Evolutionary conservation across 1,284 basidiomycete genomes (phyloP), one percentile per base, ranked within the genome.

Genomic region (Pseudozyma sp.): DNA sequence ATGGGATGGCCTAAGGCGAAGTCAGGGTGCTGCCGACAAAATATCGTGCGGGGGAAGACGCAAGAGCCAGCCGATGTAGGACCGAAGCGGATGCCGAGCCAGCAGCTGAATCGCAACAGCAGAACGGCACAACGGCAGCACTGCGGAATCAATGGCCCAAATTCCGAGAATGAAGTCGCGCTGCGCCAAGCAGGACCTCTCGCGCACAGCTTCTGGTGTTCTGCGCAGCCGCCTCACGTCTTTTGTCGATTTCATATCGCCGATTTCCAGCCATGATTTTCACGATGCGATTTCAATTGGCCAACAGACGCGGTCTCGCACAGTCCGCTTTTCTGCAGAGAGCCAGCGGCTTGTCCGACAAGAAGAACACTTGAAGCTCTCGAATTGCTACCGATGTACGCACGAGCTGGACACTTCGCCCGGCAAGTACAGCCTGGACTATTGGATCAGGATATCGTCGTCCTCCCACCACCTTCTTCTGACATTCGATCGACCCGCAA

Each of bases 31-130:
- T 42, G 13, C 7, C 7, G n/a, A 2, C 40, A 24, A 7, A 33
- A 31, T 9, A 47, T n/a, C 14, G 48, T 37, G 35, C 48, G 43
- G 43, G 43, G 43, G 9, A 44, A 44, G 43, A 44, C 43, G 43
- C 43, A 44, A 19, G 43, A 19, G 9, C 17, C 5, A 44, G 43
- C 43, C 43, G 43, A 44, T 24, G 43, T 44, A 44, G 9, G 43
- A 44, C 43, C 43, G 43, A 44, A 24, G 19, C 43, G 43, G 19
- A 44, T 24, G 16, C 16, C 39, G 39, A n/a, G 5, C 14, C 35
- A 42, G 39, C 39, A 42, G 39, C 39, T 14, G 43, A 24, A 44
- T 44, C 8, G 8, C 43, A 19, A 44, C 24, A 24, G 24, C 24
- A 24, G 24, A 24, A 24, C 24, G 24, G 24, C 24, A 24, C 24